Evolutionary conservation across 164 flowering plant species (phyloP), one percentile per base, ranked within the genome.

Genomic region (Euptelea pleiosperma): DNA sequence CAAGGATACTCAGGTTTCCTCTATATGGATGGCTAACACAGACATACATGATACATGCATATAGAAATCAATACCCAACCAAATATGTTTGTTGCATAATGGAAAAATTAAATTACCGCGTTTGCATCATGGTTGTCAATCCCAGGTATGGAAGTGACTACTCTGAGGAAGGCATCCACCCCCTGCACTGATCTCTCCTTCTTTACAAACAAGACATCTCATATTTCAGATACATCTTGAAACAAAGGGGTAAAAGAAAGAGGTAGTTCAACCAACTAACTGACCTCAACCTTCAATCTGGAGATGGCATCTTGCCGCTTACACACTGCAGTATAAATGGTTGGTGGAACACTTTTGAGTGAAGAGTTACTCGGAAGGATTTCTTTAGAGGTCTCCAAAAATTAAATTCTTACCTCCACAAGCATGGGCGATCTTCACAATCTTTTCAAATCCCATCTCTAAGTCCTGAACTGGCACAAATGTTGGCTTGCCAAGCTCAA

Each of bases 361-460:
- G 66, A 40, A 51, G 45, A 29, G 42, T 26, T 40, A 64, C 33
- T 39, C 2, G 14, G 19, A 34, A 52, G 15, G 14, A 22, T 12
- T 26, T n/a, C 34, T 47, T 49, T 16, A 46, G 37, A 45, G 52
- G 24, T 47, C 35, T 28, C n/a, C 15, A 49, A 16, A 44, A 42
- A 44, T 2, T 30, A 43, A 31, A 12, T 39, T 22, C 41, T 65
- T 72, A 93, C 99, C 91, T 31, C 96, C 97, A 70, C 78, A 79
- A 71, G 90, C 82, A 72, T 74, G 87, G 56, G 99, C 89, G 63
- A 94, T 75, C 71, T 84, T 86, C 58, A 94, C 85, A 59, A 94
- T 87, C 79, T 83, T 86, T 70, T 86, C 97, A 62, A 94, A 94
- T 11, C 97, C 99, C 95, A 91, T 91, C 81, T 94, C 95, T 34